Evolutionary conservation across 1,284 basidiomycete species (phyloP), one percentile per base, ranked within the genome.

Genomic region (Thelephora terrestris): DNA sequence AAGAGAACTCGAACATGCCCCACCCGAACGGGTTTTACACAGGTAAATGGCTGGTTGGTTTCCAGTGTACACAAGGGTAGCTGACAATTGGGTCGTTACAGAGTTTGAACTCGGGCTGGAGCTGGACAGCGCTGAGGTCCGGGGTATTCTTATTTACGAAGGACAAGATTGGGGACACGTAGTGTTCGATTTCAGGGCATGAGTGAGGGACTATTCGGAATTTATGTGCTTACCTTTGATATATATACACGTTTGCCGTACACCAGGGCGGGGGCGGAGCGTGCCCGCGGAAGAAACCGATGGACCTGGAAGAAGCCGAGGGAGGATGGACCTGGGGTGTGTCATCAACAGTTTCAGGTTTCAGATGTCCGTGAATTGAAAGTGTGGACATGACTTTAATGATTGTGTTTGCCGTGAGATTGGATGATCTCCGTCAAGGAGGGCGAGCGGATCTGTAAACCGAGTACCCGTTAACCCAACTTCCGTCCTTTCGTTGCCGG

Each of bases 71-170:
- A 17, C 32, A 34, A 10, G 45, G 34, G 20, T 17, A 23, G 25
- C 27, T 43, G 32, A 23, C 27, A 1, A 14, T 25, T 20, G 39
- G 12, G 7, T n/a, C 18, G n/a, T 35, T 32, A 9, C 58, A 86
- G 85, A 89, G 58, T 90, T 90, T 55, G 84, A 87, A 60, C 74
- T 90, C 4, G 87, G 82, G 4, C 65, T 90, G 50, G 86, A 86
- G 63, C 65, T 90, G 53, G 86, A 90, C 61, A 85, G 84, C 54
- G 81, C 79, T 48, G 86, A 89, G 65, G 85, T 90, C 54, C 78
- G 86, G 49, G 86, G 85, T 20, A 79, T 88, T 50, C 62, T 90
- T 53, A 63, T 88, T 39, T 79, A 79, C 57, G 76, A 83, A 46
- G 77, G 77, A 16, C 74, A 80, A 55, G 85, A 88, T 62, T 87